Conservation (phyloP, 2,329 filamentous ascomycete species). For the Botrytis fabae region DNA sequence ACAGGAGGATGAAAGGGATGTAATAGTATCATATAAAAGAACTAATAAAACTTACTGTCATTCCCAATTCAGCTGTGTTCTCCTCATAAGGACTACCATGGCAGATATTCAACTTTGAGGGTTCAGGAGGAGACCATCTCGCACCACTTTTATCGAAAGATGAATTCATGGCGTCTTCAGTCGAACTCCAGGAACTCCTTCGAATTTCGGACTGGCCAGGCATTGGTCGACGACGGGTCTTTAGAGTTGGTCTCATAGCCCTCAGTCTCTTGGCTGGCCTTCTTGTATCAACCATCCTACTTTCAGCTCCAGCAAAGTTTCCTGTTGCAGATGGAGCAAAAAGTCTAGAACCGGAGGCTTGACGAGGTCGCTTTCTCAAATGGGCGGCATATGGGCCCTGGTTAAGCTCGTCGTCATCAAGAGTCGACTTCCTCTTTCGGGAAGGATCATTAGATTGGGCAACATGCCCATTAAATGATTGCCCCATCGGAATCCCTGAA, state of each 20-base stretch:
- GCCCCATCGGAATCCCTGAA: neutral
- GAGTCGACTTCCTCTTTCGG: neutral
- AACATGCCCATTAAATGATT: neutral
- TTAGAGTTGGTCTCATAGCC: neutral
- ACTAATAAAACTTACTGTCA: neutral
- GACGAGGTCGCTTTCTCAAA: neutral
- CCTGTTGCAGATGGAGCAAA: neutral
- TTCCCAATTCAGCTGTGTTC: no score
- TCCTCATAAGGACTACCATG: neutral
- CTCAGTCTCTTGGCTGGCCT: neutral
- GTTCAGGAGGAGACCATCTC: neutral
- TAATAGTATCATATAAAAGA: neutral
- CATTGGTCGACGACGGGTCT: no score
- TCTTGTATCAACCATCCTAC: neutral
- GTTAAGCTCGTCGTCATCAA: neutral
- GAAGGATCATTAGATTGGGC: neutral
- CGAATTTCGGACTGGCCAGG: neutral
- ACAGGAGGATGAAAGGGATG: neutral
- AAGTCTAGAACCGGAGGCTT: neutral
- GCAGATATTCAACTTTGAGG: no score
- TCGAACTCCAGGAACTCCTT: neutral
- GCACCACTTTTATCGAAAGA: neutral
- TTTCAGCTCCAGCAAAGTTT: no score
- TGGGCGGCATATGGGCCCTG: no score
- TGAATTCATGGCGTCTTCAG: neutral